A percentile compares a stretch with the other conserved stretches of the same genome.
Evolutionary conservation across 148 eudicot genomes (phyloP).

Genomic region (Selenicereus undatus): DNA sequence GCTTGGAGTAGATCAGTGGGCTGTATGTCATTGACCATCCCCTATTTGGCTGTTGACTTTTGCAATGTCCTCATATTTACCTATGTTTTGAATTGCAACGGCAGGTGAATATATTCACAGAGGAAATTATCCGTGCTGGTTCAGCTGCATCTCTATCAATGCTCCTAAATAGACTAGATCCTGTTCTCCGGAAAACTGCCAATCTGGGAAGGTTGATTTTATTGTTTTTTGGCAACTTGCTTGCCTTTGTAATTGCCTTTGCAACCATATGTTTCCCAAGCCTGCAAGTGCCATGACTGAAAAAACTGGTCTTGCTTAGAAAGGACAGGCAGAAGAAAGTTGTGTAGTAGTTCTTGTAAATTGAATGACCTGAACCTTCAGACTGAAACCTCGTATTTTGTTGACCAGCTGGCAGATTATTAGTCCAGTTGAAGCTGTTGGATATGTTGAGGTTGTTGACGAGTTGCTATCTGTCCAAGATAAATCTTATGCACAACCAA

Average conservation of each 20-base stretch:
- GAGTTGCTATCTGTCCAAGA: constrained; percentile 92
- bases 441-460: constrained; percentile 86
- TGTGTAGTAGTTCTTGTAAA: not conserved
- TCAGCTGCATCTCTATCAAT: constrained; percentile 94
- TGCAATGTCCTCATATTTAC: constrained; percentile 3
- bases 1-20: constrained; percentile 92
- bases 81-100: constrained; percentile 18
- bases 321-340: not conserved
- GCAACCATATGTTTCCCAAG: not conserved
- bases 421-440: constrained; percentile 93
- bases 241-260: constrained; percentile 4
- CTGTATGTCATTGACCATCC: constrained; percentile 52
- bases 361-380: constrained; percentile 9
- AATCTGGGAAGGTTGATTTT: constrained; percentile 78
- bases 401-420: constrained; percentile 94
- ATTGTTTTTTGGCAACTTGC: not conserved
- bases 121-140: constrained; percentile 95
- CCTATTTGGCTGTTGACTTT: constrained; percentile 4
- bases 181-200: constrained; percentile 85
- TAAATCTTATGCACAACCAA: constrained; percentile 68
- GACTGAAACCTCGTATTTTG: constrained; percentile 18
- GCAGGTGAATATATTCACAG: constrained; percentile 91
- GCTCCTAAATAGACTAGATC: constrained; percentile 94
- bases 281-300: not conserved
- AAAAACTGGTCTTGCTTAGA: not conserved